Evolutionary conservation across 768 basidiomycete genomes (phyloP).

Genomic region (Strobilomyces dryophilus): DNA sequence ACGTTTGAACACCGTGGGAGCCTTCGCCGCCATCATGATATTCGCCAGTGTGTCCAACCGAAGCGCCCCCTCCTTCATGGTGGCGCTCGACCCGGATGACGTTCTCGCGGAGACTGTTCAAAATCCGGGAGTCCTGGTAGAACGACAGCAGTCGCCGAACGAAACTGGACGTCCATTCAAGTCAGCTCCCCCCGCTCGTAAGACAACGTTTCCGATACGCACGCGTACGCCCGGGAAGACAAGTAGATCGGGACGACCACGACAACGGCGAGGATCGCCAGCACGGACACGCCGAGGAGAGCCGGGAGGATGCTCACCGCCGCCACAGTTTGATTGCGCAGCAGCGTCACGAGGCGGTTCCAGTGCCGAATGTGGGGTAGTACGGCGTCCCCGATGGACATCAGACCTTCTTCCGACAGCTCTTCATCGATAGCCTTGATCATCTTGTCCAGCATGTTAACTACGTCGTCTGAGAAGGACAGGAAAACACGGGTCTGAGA

Average conservation of each 20-base stretch:
- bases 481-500: not conserved
- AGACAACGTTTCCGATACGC: not conserved
- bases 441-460: not conserved
- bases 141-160: not conserved
- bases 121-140: constrained; percentile 1
- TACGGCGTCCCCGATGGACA: constrained; percentile 5
- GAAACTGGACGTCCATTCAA: not conserved
- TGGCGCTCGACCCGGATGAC: not conserved
- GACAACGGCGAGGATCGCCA: constrained; percentile 12
- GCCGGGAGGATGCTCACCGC: not conserved
- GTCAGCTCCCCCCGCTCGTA: not conserved
- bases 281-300: constrained; percentile 16
- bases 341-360: constrained; percentile 3
- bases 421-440: constrained; percentile 7
- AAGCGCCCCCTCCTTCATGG: not conserved
- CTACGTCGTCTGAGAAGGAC: not conserved
- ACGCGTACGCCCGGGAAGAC: constrained; percentile 7
- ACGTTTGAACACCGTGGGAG: not conserved
- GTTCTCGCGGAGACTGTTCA: not conserved
- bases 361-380: constrained; percentile 10
- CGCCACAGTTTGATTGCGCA: not conserved
- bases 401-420: constrained; percentile 5
- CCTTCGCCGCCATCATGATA: not conserved
- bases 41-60: not conserved
- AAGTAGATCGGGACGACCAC: constrained; percentile 7